Base-by-base conservation (phyloP, 371 early-diverging fungal species). In the Blastocladiella emersonii region DNA sequence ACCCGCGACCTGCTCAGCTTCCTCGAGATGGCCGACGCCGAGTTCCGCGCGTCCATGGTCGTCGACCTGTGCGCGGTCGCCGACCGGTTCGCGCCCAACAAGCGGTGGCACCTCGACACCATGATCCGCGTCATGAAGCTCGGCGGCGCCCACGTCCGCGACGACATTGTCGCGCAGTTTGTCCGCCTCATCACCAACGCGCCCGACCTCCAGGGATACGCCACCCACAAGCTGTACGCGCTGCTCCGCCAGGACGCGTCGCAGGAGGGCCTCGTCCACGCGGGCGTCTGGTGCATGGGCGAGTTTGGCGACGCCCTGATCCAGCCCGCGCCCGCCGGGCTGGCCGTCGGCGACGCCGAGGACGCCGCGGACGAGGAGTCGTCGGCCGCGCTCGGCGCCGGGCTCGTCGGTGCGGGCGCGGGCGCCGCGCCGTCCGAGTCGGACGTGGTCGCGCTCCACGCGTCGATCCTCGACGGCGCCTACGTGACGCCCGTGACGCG, bases 31-130 rank as follows among this genome's bases (percentile, higher is more conserved):
- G 88, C 92, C 30, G 98, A 98, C 68, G 74, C 76, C 32, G 98
- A 97, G 66, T 87, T 92, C 70, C 91, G 90, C 71, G 81, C 87
- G 51, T 83, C 85, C 45, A 91, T 94, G 81, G 91, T 93, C 0
- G 80, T 86, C 56, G 85, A 92, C 60, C 87, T 97, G 41, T 87
- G 89, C 37, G 84, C 90, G 17, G 91, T 89, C 41, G 92, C 96
- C 7, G 92, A 90, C 45, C 79, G 83, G 70, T 91, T 78, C 65
- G 87, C 87, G n/a, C 87, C 87, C 34, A 94, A 94, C 74, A 86
- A 85, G 70, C 83, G 93, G 60, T 98, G 98, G 98, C 92, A 94
- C 68, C 83, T 96, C 60, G 98, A 98, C 68, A 94, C 94, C 7
- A 85, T 95, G 66, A 69, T 90, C 63, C 86, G 95, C 13, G 91